phyloP scores from a whole-genome alignment of 2,329 filamentous ascomycete genomes.

The Cordyceps javanica region DNA sequence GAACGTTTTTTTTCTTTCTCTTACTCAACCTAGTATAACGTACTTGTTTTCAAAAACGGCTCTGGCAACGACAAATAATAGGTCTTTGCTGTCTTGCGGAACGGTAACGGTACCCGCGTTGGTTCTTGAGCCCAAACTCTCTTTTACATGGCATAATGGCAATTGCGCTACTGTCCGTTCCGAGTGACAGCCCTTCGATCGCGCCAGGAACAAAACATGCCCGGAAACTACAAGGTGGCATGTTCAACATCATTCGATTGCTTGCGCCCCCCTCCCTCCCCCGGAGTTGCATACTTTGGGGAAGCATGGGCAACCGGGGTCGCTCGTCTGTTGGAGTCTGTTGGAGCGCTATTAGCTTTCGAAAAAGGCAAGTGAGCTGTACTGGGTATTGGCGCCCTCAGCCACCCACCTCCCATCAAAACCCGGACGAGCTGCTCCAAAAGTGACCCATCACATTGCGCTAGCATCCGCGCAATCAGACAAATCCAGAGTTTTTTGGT shows the following conservation, averaged over 20 bases:
- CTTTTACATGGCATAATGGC: background rate
- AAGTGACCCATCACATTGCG: slow-evolving; percentile 1
- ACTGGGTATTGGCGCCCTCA: too few species aligned
- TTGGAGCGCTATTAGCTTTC: too few species aligned
- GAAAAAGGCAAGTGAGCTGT: too few species aligned
- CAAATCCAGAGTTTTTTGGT: background rate
- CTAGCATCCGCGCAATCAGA: slow-evolving; percentile 6
- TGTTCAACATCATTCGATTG: background rate
- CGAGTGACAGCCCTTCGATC: background rate
- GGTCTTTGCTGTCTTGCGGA: background rate
- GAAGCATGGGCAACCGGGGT: too few species aligned
- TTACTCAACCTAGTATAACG: too few species aligned
- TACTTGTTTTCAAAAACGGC: too few species aligned
- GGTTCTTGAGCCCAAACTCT: background rate
- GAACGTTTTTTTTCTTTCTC: too few species aligned
- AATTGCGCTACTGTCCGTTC: background rate
- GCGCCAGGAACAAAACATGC: background rate
- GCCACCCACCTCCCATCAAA: too few species aligned
- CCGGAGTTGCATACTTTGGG: too few species aligned
- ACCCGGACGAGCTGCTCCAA: background rate
- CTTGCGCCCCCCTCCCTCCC: too few species aligned
- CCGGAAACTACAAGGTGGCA: background rate
- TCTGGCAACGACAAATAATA: background rate
- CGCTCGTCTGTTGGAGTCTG: background rate
- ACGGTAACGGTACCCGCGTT: background rate